phyloP scores from a whole-genome alignment of 1,284 basidiomycete genomes.

The Ustilago hordei region DNA sequence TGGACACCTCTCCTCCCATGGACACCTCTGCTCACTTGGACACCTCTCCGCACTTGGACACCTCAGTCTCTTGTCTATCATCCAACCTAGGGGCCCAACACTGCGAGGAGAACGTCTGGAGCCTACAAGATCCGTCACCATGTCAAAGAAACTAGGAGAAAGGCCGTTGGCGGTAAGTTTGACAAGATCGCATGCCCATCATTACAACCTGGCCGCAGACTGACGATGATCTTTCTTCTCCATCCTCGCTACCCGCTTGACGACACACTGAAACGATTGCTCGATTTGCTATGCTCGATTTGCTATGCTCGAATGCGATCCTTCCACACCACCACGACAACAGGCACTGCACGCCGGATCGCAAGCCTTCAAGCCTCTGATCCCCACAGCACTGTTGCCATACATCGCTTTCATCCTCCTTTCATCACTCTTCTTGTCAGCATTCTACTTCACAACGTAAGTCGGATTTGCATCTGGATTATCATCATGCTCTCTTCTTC shows the following conservation, averaged over 20 bases:
- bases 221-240: neutral
- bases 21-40: neutral
- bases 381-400: constrained; percentile 51
- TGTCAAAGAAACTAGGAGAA: neutral
- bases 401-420: constrained; percentile 55
- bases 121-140: neutral
- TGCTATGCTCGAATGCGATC: no score
- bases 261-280: no score
- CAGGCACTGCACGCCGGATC: constrained; percentile 41
- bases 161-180: constrained; percentile 39
- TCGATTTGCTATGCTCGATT: no score
- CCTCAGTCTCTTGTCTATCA: neutral
- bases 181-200: neutral
- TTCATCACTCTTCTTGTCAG: constrained; percentile 51
- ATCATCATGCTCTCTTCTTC: neutral
- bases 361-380: constrained; percentile 37
- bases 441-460: constrained; percentile 66
- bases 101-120: no score
- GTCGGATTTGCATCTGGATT: constrained; percentile 4
- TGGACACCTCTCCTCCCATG: neutral
- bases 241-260: neutral
- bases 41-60: neutral
- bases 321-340: neutral
- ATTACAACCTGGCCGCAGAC: neutral
- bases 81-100: no score